Percentiles rank a stretch among this genome's conserved stretches.
Conservation (phyloP, 306 rosid species). For the Calophaca sinica region DNA sequence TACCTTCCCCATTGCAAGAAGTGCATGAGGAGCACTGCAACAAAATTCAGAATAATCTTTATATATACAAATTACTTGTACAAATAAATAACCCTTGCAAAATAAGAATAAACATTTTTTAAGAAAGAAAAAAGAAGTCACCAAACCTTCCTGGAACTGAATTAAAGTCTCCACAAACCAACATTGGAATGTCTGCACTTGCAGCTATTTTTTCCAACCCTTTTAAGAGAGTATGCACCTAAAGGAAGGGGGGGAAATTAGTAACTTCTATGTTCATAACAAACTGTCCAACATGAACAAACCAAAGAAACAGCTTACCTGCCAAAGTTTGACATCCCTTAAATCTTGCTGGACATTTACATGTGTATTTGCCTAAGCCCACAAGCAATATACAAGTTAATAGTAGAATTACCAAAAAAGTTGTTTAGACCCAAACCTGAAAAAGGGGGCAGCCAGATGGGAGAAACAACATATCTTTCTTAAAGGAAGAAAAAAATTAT, state of each 20-base stretch:
- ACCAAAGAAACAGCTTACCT: conserved; percentile 60
- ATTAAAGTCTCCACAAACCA: conserved; percentile 98
- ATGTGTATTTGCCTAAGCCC: conserved; percentile 87
- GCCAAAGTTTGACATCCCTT: conserved; percentile 98
- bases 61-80: conserved; percentile 37
- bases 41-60: conserved; percentile 47
- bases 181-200: conserved; percentile 97
- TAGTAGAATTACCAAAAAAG: conserved; percentile 6
- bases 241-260: conserved; percentile 38
- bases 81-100: conserved; percentile 16
- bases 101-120: background rate
- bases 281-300: conserved; percentile 19
- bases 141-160: conserved; percentile 94
- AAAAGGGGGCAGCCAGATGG: background rate
- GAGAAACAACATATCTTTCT: conserved; percentile 10
- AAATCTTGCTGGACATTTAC: conserved; percentile 82
- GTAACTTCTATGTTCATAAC: conserved; percentile 22
- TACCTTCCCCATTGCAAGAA: conserved; percentile 94
- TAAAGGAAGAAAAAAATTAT: conserved; percentile 12
- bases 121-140: background rate
- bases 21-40: conserved; percentile 95
- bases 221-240: conserved; percentile 96
- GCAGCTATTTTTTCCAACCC: conserved; percentile 97
- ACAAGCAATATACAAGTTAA: conserved; percentile 37
- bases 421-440: background rate